phyloP scores from a whole-genome alignment of 768 basidiomycete species.

The Naganishia friedmannii region DNA sequence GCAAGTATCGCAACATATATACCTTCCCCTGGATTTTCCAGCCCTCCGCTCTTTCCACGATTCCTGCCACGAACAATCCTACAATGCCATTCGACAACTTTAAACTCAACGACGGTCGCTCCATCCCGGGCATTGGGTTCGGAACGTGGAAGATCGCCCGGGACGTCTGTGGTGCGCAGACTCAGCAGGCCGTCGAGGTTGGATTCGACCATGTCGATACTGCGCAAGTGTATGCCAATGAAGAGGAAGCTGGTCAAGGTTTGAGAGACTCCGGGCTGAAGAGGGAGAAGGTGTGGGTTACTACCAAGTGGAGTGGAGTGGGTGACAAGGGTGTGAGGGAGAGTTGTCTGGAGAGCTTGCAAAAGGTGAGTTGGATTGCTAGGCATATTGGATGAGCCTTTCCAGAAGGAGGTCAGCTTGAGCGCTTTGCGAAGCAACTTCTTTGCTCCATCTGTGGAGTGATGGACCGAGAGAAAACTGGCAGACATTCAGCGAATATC shows the following conservation, averaged over 20 bases:
- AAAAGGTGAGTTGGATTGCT: slow-evolving; percentile 30
- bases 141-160: slow-evolving; percentile 51
- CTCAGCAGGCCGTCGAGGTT: slow-evolving; percentile 43
- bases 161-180: slow-evolving; percentile 40
- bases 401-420: not conserved
- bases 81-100: slow-evolving; percentile 15
- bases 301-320: slow-evolving; percentile 49
- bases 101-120: slow-evolving; percentile 16
- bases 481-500: not conserved
- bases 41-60: not conserved
- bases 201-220: slow-evolving; percentile 49
- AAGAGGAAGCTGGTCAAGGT: slow-evolving; percentile 26
- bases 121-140: slow-evolving; percentile 24
- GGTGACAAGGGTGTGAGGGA: slow-evolving; percentile 48
- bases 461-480: not conserved
- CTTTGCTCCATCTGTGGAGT: not conserved
- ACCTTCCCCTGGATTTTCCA: not conserved
- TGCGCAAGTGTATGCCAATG: slow-evolving; percentile 39
- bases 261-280: slow-evolving; percentile 24
- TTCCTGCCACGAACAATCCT: not conserved
- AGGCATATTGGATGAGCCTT: too few species aligned
- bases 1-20: not conserved
- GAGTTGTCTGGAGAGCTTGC: slow-evolving; percentile 21
- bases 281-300: slow-evolving; percentile 32
- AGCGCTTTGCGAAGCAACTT: not conserved